These are phyloP conservation scores for Aspergillus glaucus DNA, from an alignment of 2,329 filamentous ascomycete genomes.

Conservation along the genomic window DNA sequence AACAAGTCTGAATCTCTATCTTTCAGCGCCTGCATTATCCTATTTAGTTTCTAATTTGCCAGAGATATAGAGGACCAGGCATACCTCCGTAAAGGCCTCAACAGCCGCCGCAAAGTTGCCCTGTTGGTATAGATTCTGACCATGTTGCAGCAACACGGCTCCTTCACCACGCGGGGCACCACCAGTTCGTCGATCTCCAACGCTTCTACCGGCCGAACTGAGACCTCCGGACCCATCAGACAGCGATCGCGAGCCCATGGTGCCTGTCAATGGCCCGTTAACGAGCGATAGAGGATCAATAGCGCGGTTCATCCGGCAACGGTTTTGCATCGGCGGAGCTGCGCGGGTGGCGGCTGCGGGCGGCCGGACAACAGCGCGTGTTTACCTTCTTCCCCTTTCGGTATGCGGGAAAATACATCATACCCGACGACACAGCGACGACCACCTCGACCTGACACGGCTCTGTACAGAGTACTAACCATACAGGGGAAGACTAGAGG, in stretches of 20 bases:
- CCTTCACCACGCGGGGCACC: constrained; percentile 11
- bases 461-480: constrained; percentile 1
- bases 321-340: constrained; percentile 2
- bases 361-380: constrained; percentile 20
- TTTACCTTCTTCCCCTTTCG: constrained; percentile 42
- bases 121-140: constrained; percentile 38
- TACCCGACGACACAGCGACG: background rate
- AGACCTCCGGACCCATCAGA: constrained; percentile 1
- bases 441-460: background rate
- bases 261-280: background rate
- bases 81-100: constrained; percentile 36
- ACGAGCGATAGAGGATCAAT: constrained; percentile 11
- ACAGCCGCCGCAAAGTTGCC: constrained; percentile 41
- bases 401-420: constrained; percentile 12
- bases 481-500: background rate
- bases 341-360: constrained; percentile 15
- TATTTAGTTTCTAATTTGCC: background rate
- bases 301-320: background rate
- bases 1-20: constrained; percentile 17
- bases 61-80: background rate
- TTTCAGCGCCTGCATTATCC: constrained; percentile 29
- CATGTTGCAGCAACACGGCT: constrained; percentile 31
- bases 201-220: background rate
- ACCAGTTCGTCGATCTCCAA: background rate
- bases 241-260: background rate